phyloP scores from a whole-genome alignment of 805 yeast species.

The Yarrowia porcina region DNA sequence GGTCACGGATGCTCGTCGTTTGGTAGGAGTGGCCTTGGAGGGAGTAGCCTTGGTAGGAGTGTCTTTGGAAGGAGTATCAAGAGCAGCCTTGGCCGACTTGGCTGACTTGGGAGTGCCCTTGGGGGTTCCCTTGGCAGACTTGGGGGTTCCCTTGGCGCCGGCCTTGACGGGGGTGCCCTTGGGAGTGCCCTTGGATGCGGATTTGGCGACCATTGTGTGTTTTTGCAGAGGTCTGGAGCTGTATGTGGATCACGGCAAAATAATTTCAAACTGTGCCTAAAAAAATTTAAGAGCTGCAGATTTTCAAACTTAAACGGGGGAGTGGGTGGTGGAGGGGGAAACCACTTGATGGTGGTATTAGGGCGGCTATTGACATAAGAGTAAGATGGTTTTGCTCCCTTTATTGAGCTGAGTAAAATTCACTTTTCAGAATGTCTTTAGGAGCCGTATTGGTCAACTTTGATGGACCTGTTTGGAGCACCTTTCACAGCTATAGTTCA shows the following conservation, averaged over 20 bases:
- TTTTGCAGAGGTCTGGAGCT: background rate
- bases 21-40: slow-evolving; percentile 1
- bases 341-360: too few species aligned
- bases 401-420: too few species aligned
- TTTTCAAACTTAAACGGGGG: slow-evolving; percentile 3
- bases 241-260: slow-evolving; percentile 1
- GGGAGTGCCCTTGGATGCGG: slow-evolving; percentile 10
- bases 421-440: too few species aligned
- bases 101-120: slow-evolving; percentile 8
- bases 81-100: background rate
- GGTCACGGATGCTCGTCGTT: slow-evolving; percentile 3
- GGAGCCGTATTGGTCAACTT: background rate
- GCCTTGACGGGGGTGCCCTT: slow-evolving; percentile 2
- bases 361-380: too few species aligned
- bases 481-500: too few species aligned
- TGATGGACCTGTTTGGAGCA: background rate
- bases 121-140: background rate
- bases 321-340: background rate
- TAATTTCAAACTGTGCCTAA: background rate
- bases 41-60: background rate
- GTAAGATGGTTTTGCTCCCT: too few species aligned
- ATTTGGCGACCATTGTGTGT: background rate
- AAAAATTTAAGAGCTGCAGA: slow-evolving; percentile 19
- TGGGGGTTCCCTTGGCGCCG: slow-evolving; percentile 5
- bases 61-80: background rate